Conservation (phyloP, 2,329 filamentous ascomycete genomes). For the Alternaria ventricosa region DNA sequence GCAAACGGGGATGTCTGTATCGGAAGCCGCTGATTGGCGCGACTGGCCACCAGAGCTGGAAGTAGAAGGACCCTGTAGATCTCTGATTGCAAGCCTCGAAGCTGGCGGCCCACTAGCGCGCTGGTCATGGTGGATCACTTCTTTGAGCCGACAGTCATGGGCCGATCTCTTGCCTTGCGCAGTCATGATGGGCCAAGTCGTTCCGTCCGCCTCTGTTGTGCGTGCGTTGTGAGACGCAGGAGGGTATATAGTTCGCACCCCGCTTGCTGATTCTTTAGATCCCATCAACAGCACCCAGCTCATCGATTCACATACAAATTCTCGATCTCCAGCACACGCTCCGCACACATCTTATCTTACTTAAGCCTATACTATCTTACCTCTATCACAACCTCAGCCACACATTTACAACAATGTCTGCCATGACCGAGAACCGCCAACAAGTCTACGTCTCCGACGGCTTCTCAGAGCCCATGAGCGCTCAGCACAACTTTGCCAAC, state of each 20-base stretch:
- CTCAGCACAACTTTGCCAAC: constrained; percentile 54
- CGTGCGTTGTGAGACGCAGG: constrained; percentile 16
- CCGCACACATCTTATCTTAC: neutral
- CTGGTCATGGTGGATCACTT: constrained; percentile 24
- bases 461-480: constrained; percentile 51
- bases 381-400: neutral
- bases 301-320: constrained; percentile 5
- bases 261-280: constrained; percentile 9
- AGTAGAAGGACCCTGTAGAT: constrained; percentile 44
- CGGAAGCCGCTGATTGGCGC: constrained; percentile 19
- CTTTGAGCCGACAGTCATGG: constrained; percentile 22
- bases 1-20: constrained; percentile 18
- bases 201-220: constrained; percentile 6
- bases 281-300: neutral
- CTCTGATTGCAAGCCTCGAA: constrained; percentile 28
- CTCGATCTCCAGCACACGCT: constrained; percentile 6
- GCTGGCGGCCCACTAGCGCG: neutral
- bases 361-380: neutral
- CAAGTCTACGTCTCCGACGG: constrained; percentile 48
- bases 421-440: constrained; percentile 25
- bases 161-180: constrained; percentile 33
- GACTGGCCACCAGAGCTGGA: neutral
- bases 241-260: constrained; percentile 36
- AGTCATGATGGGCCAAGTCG: constrained; percentile 19
- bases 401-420: constrained; percentile 25